phyloP scores from a whole-genome alignment of 164 flowering plant genomes.

The Liriodendron chinense region DNA sequence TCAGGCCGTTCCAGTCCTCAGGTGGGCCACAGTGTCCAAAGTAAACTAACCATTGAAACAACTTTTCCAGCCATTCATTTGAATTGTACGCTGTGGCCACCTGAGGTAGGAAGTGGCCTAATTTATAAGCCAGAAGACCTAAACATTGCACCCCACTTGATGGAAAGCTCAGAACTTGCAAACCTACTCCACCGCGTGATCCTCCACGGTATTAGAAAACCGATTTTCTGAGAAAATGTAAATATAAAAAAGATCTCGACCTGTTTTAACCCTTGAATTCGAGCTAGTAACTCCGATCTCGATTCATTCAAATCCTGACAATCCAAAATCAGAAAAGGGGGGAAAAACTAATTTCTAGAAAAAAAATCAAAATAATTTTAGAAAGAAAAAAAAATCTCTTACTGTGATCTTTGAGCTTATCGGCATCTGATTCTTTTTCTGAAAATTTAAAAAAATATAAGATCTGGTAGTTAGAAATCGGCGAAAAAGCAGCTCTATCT shows the following conservation, averaged over 20 bases:
- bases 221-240: too few species aligned
- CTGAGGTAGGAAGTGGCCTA: too few species aligned
- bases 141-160: too few species aligned
- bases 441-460: not conserved
- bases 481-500: not conserved
- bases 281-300: constrained; percentile 60
- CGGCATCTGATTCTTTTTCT: constrained; percentile 55
- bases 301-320: constrained; percentile 75
- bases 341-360: not conserved
- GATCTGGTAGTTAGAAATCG: not conserved
- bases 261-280: constrained; percentile 80
- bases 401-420: constrained; percentile 38
- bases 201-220: not conserved
- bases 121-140: too few species aligned
- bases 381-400: not conserved
- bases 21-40: not conserved
- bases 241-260: constrained; percentile 22
- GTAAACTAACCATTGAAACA: too few species aligned
- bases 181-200: not conserved
- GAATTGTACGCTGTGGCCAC: too few species aligned
- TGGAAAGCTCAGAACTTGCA: too few species aligned
- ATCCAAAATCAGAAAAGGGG: not conserved
- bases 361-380: not conserved
- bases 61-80: too few species aligned
- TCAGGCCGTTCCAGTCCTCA: not conserved